Evolutionary conservation across 208 protist genomes (phyloP), one percentile per base, ranked within the genome.

Genomic region (Sergeia podlipaevii): DNA sequence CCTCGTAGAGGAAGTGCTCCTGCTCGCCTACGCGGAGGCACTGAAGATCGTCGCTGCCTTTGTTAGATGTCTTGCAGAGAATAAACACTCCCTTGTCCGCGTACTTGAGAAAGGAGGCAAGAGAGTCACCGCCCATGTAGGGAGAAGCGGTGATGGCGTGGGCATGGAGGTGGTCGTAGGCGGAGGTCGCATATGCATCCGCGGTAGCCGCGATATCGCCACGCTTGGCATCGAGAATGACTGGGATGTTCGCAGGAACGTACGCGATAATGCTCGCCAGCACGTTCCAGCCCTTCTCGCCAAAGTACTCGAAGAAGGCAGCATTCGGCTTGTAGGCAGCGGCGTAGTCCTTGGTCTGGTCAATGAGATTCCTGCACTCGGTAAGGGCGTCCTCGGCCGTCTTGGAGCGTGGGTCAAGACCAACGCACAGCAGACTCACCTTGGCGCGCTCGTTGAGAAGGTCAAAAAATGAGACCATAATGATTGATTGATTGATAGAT

Each of bases 1-100:
- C 60, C 65, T 91, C 83, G 70, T 90, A 94, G n/a, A 94, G 75
- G 32, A 55, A 60, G 27, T 59, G 61, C 33, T 59, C 70, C 38
- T 55, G 57, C 3, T 67, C 74, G 20, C 69, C 61, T 3, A 91
- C 70, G 2, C 67, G 63, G 26, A 94, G 72, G 45, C 75, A 77
- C 59, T 94, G 87, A 24, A 94, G 60, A 42, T 94, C 87, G 67
- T 85, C 74, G 71, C 79, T 88, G 63, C 87, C 78, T 65, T 85
- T 89, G 76, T 94, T 94, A 17, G 83, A 91, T 10, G 87, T 94
- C 62, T 94, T 94, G 65, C 87, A 94, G 7, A 94, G 73, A 11
- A 91, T 69, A 65, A 94, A 94, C 4, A 94, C 82, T 15, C 80
- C 87, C 33, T 77, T 74, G 32, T 85, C 75, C 18, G 74, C 41